Evolutionary conservation across 139 green algal genomes (phyloP), one percentile per base, ranked within the genome.

Genomic region (Micractinium sp.): DNA sequence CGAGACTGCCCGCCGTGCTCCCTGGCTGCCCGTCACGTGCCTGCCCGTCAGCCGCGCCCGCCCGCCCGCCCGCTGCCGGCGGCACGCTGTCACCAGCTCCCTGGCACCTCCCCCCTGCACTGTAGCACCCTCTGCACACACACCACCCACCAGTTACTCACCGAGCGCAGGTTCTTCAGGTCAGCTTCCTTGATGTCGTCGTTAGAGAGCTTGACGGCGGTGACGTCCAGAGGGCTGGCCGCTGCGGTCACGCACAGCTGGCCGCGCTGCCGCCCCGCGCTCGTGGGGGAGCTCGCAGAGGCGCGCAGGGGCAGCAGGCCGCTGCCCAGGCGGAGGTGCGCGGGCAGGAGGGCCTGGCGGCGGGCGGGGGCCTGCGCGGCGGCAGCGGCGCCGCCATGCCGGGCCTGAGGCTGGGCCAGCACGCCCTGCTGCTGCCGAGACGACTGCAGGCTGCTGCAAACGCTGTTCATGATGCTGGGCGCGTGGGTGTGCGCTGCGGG

Each of bases 101-200:
- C 31, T 23, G 18, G 29, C 1, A 27, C 33, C 23, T 18, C 71
- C 71, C 16, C 13, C n/a, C n/a, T n/a, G n/a, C n/a, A n/a, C n/a
- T n/a, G 31, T 27, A 81, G 33, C 1, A 19, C 33, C 74, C 18
- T 12, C 33, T 81, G 33, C 4, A 31, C 13, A 38, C 35, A 81
- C 41, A 23, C 74, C 33, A 23, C 14, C 31, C 69, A 36, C 38
- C 12, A 73, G 77, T 25, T 35, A 16, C 83, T 39, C 83, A 87
- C 83, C 66, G 67, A 80, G 29, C 83, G 83, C 67, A 87, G 67
- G 33, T 66, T 66, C 38, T 87, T 87, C 18, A 79, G 83, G 22
- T 87, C 66, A 23, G 63, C 36, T 66, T 87, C 83, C 83, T 80
- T 87, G 29, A 56, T n/a, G 33, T 86, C 81, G 35, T 86, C 81